A percentile compares a stretch with the other conserved stretches of the same genome.
These are phyloP conservation scores for Clohesyomyces aquaticus DNA, from an alignment of 495 filamentous ascomycete genomes.

Conservation along the genomic window DNA sequence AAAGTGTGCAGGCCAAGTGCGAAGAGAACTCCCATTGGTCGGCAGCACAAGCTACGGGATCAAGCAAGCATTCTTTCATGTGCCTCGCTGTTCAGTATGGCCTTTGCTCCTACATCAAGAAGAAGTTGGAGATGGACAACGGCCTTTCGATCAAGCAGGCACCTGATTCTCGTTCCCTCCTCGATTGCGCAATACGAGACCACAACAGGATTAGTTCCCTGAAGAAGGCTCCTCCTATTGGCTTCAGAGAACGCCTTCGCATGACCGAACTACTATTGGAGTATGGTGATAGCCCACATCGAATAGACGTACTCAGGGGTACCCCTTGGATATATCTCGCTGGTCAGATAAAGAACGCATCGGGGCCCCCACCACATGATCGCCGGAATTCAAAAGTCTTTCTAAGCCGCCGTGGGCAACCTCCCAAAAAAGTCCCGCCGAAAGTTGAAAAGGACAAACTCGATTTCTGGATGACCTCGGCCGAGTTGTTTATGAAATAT, in stretches of 20 bases:
- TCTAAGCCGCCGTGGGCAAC: slow-evolving; percentile 1
- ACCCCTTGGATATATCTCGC: slow-evolving; percentile 4
- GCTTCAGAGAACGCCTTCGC: slow-evolving; percentile 2
- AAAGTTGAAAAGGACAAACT: neutral
- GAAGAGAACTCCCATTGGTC: slow-evolving; percentile 12
- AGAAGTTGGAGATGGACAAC: slow-evolving; percentile 2
- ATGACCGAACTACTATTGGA: slow-evolving; percentile 8
- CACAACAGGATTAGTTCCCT: slow-evolving; percentile 4
- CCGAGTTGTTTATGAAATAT: slow-evolving; percentile 13
- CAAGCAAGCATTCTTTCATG: slow-evolving; percentile 8
- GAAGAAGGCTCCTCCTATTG: slow-evolving; percentile 1
- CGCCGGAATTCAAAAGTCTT: slow-evolving; percentile 3
- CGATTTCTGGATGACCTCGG: slow-evolving; percentile 3
- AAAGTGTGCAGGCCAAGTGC: neutral
- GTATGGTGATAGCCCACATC: slow-evolving; percentile 6
- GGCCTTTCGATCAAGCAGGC: slow-evolving; percentile 3
- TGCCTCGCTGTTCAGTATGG: slow-evolving; percentile 5
- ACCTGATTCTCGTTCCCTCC: slow-evolving; percentile 9
- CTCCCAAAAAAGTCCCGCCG: neutral
- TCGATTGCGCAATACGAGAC: slow-evolving; percentile 14
- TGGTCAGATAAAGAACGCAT: slow-evolving; percentile 5
- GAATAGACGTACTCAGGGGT: slow-evolving; percentile 1
- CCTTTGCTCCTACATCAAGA: slow-evolving; percentile 11
- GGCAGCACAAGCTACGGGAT: slow-evolving; percentile 9
- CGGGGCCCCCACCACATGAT: neutral